Evolutionary conservation across 2,329 filamentous ascomycete species (phyloP).

Genomic region (Sporothrix pallida): DNA sequence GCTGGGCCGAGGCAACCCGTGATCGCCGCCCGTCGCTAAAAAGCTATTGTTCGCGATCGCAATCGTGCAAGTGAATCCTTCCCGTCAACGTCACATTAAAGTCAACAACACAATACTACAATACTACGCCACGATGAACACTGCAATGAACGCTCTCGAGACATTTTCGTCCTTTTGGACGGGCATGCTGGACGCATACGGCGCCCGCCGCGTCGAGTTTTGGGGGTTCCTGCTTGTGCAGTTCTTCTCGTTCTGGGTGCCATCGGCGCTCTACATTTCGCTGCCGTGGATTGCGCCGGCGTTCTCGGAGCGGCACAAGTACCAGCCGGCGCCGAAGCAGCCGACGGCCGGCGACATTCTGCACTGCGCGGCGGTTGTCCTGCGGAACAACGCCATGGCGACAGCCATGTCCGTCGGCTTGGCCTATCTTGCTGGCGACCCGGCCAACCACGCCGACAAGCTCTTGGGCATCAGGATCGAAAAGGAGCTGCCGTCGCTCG

Average conservation of each 20-base stretch:
- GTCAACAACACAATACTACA: not conserved
- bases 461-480: conserved; percentile 50
- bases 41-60: not conserved
- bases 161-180: conserved; percentile 37
- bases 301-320: conserved; percentile 59
- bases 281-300: conserved; percentile 53
- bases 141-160: not conserved
- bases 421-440: conserved; percentile 27
- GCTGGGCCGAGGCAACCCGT: conserved; percentile 26
- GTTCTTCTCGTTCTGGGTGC: conserved; percentile 54
- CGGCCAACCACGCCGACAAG: conserved; percentile 7
- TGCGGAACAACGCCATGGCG: conserved; percentile 55
- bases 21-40: not conserved
- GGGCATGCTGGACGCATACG: conserved; percentile 37
- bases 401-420: conserved; percentile 43
- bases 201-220: conserved; percentile 47
- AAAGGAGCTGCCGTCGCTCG: conserved; percentile 45
- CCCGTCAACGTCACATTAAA: not conserved
- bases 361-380: conserved; percentile 52
- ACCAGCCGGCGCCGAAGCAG: conserved; percentile 58
- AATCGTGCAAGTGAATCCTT: not conserved
- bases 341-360: conserved; percentile 53
- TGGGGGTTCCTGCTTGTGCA: conserved; percentile 50
- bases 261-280: conserved; percentile 50
- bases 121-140: not conserved